Conservation (phyloP, 2,329 filamentous ascomycete genomes). For the Aspergillus versicolor region DNA sequence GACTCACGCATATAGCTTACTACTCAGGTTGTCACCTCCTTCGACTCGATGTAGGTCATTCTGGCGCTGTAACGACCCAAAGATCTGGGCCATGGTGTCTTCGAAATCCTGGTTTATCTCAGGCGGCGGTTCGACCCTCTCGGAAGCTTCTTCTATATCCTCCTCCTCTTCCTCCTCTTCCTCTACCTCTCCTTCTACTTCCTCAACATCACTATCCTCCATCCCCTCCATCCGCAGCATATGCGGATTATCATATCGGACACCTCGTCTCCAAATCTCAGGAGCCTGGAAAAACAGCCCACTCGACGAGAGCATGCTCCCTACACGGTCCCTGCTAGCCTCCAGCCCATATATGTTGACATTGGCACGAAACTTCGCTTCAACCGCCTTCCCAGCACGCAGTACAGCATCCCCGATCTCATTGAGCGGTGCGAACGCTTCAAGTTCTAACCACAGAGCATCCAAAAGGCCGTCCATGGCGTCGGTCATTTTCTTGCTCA, state of each 20-base stretch:
- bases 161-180: not conserved
- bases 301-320: not conserved
- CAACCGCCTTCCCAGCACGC: not conserved
- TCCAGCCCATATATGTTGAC: constrained; percentile 6
- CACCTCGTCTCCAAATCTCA: not conserved
- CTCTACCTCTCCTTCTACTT: not conserved
- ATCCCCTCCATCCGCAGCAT: not conserved
- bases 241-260: constrained; percentile 5
- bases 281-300: not conserved
- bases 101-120: not conserved
- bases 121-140: not conserved
- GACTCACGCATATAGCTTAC: not conserved
- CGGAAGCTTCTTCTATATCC: not conserved
- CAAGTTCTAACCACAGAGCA: not conserved
- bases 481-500: not conserved
- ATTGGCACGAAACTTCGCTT: constrained; percentile 1
- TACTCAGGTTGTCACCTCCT: not conserved
- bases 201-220: not conserved
- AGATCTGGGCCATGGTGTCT: not conserved
- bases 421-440: not conserved
- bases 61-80: not conserved
- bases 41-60: not conserved
- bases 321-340: not conserved
- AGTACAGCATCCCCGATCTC: not conserved
- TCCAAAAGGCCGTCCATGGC: not conserved